These are phyloP conservation scores for Hyaloscypha finlandica DNA, from an alignment of 495 filamentous ascomycete species.

Conservation along the genomic window DNA sequence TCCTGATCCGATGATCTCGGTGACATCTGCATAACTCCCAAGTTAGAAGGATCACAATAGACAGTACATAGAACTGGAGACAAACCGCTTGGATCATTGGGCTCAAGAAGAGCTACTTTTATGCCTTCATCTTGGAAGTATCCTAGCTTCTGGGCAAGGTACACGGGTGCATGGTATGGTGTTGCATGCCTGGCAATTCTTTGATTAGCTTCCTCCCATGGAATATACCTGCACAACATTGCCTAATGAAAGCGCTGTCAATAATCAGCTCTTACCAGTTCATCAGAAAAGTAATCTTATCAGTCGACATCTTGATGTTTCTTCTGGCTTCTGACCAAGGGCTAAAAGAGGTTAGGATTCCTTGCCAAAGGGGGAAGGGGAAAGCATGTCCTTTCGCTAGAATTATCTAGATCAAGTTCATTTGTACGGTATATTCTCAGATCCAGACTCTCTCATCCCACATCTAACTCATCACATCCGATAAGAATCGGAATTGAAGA, in stretches of 20 bases:
- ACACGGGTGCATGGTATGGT: conserved; percentile 72
- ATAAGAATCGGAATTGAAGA: not conserved
- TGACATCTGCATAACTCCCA: conserved; percentile 54
- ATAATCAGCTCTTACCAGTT: conserved; percentile 57
- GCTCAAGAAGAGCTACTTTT: conserved; percentile 70
- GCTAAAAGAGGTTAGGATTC: conserved; percentile 20
- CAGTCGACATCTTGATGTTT: conserved; percentile 62
- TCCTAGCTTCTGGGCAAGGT: conserved; percentile 69
- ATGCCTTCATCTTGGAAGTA: conserved; percentile 70
- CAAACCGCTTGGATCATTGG: conserved; percentile 64
- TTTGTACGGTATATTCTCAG: conserved; percentile 73
- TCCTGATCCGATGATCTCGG: conserved; percentile 70
- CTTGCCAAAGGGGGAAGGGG: conserved; percentile 38
- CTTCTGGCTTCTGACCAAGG: conserved; percentile 30
- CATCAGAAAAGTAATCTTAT: conserved; percentile 75
- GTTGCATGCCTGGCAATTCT: conserved; percentile 59
- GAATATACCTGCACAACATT: not conserved
- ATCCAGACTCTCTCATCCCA: conserved; percentile 40
- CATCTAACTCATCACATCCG: conserved; percentile 13
- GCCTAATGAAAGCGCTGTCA: not conserved
- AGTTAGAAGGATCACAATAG: too few species aligned
- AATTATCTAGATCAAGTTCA: conserved; percentile 78
- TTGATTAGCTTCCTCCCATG: too few species aligned
- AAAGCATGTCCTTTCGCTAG: conserved; percentile 79
- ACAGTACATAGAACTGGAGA: too few species aligned